These are phyloP conservation scores for Skeletonema grethae DNA, from an alignment of 108 stramenopile species.

Conservation along the genomic window DNA sequence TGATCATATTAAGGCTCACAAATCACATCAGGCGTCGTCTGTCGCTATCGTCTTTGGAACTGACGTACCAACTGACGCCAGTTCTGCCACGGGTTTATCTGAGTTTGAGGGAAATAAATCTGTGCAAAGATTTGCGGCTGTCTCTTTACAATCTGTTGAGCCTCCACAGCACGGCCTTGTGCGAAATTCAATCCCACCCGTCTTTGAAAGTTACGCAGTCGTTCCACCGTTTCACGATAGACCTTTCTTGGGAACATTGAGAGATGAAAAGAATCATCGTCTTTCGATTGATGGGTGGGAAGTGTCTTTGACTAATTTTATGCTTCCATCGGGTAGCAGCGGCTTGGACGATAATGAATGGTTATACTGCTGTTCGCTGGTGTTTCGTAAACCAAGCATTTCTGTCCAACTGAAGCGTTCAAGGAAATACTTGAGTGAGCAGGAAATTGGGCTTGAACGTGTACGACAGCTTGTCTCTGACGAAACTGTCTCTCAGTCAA, in stretches of 20 bases:
- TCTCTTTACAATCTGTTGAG: conserved; percentile 27
- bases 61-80: not conserved
- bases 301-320: conserved; percentile 72
- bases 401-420: not conserved
- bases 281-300: conserved; percentile 77
- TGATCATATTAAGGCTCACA: not conserved
- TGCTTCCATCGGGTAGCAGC: conserved; percentile 62
- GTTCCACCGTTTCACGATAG: conserved; percentile 53
- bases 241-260: conserved; percentile 47
- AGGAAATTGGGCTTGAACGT: conserved; percentile 12
- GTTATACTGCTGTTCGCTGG: conserved; percentile 78
- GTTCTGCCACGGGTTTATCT: conserved; percentile 32
- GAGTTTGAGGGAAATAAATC: conserved; percentile 26
- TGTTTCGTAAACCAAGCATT: conserved; percentile 42
- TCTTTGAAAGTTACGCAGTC: conserved; percentile 75
- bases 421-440: conserved; percentile 6
- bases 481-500: not conserved
- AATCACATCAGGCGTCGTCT: conserved; percentile 24
- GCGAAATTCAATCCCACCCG: conserved; percentile 52
- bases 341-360: conserved; percentile 49
- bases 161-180: conserved; percentile 27
- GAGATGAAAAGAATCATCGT: conserved; percentile 12
- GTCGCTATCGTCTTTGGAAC: conserved; percentile 78
- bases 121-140: conserved; percentile 64
- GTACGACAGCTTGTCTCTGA: conserved; percentile 16